A percentile compares a stretch with the other conserved stretches of the same genome.
Conservation (phyloP, 1,284 basidiomycete species). For the Earliella scabrosa region DNA sequence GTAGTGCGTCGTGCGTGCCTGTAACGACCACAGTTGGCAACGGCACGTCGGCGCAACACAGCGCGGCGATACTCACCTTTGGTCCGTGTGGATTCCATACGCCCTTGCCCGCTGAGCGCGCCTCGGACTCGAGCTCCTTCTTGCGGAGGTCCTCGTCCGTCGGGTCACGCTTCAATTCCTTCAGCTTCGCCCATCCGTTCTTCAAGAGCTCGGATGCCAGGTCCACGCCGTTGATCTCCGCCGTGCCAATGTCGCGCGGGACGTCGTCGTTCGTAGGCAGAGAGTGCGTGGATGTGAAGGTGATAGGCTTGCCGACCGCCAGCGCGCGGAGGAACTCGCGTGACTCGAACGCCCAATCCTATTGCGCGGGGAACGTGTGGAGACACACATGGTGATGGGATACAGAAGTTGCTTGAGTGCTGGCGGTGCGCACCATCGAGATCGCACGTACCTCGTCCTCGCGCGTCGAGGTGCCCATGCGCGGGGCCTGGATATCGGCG, state of each 20-base stretch:
- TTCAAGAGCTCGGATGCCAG: conserved; percentile 80
- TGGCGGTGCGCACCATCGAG: background rate
- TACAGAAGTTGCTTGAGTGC: background rate
- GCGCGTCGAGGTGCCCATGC: conserved; percentile 77
- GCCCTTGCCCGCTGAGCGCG: conserved; percentile 78
- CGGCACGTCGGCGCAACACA: background rate
- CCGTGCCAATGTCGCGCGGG: conserved; percentile 77
- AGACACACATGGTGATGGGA: background rate
- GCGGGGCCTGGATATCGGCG: conserved; percentile 82
- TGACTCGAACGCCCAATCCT: conserved; percentile 92
- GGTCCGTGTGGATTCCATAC: conserved; percentile 89
- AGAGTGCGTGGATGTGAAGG: conserved; percentile 78
- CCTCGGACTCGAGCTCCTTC: conserved; percentile 79
- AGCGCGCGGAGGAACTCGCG: conserved; percentile 90
- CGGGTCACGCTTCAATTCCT: conserved; percentile 81
- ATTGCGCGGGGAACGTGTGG: background rate
- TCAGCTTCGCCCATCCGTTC: conserved; percentile 91
- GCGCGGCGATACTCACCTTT: conserved; percentile 52
- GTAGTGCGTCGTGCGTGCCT: conserved; percentile 81
- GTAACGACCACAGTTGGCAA: background rate
- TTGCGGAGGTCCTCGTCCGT: conserved; percentile 81
- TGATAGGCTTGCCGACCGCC: conserved; percentile 88
- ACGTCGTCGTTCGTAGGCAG: conserved; percentile 71
- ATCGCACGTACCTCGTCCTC: conserved; percentile 78
- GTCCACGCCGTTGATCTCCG: conserved; percentile 73